Conservation (phyloP, 2,329 filamentous ascomycete genomes). For the Cercospora zeina region DNA sequence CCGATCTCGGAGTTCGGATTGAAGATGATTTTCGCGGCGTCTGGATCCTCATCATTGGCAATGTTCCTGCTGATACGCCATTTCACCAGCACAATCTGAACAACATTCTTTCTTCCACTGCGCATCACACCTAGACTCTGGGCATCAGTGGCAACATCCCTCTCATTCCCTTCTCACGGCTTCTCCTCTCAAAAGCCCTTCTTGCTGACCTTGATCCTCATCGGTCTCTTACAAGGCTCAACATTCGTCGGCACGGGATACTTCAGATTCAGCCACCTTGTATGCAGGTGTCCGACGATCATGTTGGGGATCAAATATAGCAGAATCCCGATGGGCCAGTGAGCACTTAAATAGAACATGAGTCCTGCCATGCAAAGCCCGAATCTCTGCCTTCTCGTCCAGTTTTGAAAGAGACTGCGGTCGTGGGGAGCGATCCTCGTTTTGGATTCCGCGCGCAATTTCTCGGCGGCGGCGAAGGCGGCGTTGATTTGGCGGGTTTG, state of each 20-base stretch:
- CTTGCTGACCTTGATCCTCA: slow-evolving; percentile 32
- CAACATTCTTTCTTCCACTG: too few species aligned
- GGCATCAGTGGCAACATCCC: not conserved
- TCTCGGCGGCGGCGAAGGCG: slow-evolving; percentile 18
- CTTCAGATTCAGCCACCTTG: slow-evolving; percentile 32
- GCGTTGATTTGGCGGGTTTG: slow-evolving; percentile 15
- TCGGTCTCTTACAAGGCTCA: slow-evolving; percentile 32
- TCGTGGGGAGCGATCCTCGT: too few species aligned
- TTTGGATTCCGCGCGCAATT: slow-evolving; percentile 5
- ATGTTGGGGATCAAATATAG: slow-evolving; percentile 42
- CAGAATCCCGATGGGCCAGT: slow-evolving; percentile 46
- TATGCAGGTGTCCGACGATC: slow-evolving; percentile 25
- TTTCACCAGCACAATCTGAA: too few species aligned
- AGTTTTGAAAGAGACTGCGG: not conserved
- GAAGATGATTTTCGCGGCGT: too few species aligned
- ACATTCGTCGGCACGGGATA: slow-evolving; percentile 33
- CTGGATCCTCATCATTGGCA: too few species aligned
- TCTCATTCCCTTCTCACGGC: not conserved
- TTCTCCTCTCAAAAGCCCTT: slow-evolving; percentile 8
- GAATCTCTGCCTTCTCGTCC: slow-evolving; percentile 27
- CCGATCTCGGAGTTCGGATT: too few species aligned
- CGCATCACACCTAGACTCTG: too few species aligned
- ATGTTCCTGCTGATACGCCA: too few species aligned
- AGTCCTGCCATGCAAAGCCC: slow-evolving; percentile 38
- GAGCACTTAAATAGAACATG: slow-evolving; percentile 40